These are phyloP conservation scores for Collybia mongolica DNA, from an alignment of 768 basidiomycete genomes.

Conservation along the genomic window DNA sequence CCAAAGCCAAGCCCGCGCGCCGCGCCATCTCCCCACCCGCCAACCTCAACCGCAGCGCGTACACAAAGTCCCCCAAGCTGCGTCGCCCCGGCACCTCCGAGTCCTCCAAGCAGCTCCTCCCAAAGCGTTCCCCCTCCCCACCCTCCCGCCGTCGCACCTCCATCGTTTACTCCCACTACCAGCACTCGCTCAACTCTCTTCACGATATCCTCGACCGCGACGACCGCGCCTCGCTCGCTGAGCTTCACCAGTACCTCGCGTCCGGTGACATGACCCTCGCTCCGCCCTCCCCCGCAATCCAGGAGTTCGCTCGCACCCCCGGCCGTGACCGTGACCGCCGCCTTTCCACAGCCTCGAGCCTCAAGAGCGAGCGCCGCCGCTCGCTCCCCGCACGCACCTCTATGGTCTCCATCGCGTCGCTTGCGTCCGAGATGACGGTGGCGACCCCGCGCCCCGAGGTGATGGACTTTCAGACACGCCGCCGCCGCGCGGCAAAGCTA, in stretches of 20 bases:
- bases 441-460: slow-evolving; percentile 40
- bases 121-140: slow-evolving; percentile 15
- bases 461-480: slow-evolving; percentile 65
- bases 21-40: slow-evolving; percentile 23
- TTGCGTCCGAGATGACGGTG: too few species aligned
- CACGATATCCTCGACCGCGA: slow-evolving; percentile 79
- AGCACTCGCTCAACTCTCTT: slow-evolving; percentile 79
- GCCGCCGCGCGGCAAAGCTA: slow-evolving; percentile 78
- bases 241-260: slow-evolving; percentile 70
- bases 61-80: slow-evolving; percentile 41
- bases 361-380: slow-evolving; percentile 61
- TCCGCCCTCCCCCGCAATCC: slow-evolving; percentile 16
- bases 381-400: slow-evolving; percentile 70
- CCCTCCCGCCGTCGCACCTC: slow-evolving; percentile 28
- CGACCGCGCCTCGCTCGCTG: slow-evolving; percentile 70
- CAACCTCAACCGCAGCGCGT: slow-evolving; percentile 53
- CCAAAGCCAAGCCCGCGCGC: slow-evolving; percentile 19
- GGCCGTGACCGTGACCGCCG: slow-evolving; percentile 19
- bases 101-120: slow-evolving; percentile 53
- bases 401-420: slow-evolving; percentile 45
- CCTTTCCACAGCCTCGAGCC: slow-evolving; percentile 36
- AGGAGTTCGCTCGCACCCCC: slow-evolving; percentile 18
- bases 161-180: slow-evolving; percentile 70
- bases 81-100: slow-evolving; percentile 62
- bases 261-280: slow-evolving; percentile 10